phyloP scores from a whole-genome alignment of 2,329 filamentous ascomycete genomes.

The Hirsutella minnesotensis region DNA sequence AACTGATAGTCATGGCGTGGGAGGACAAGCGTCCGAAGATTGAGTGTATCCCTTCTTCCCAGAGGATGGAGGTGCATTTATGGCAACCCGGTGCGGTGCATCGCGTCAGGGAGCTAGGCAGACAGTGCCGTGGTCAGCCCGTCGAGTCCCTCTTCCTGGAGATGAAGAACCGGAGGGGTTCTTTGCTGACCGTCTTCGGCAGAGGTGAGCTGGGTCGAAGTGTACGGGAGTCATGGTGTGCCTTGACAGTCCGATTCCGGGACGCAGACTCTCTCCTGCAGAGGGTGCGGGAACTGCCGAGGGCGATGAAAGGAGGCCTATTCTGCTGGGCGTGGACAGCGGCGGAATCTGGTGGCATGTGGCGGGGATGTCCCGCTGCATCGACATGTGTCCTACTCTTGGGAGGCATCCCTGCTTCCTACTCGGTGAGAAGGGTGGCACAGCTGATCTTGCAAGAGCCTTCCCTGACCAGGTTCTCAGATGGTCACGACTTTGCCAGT shows the following conservation, averaged over 20 bases:
- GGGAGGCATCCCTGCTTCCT: neutral
- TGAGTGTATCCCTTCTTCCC: neutral
- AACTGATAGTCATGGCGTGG: no score
- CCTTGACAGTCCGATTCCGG: neutral
- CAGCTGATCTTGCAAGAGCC: neutral
- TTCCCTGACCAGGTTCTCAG: no score
- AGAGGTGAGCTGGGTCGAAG: neutral
- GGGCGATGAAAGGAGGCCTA: neutral
- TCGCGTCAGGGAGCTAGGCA: neutral
- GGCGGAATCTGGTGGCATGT: neutral
- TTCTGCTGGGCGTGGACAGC: neutral
- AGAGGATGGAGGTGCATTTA: neutral
- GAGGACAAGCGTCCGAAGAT: no score
- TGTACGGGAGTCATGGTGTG: neutral
- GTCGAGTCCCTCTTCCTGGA: neutral
- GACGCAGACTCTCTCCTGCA: neutral
- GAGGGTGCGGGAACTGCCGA: neutral
- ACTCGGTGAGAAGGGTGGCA: neutral
- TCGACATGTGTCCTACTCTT: neutral
- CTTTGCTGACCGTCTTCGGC: neutral
- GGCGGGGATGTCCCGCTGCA: neutral
- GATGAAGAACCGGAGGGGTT: neutral
- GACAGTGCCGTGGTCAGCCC: neutral
- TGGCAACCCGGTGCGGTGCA: neutral
- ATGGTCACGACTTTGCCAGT: no score